phyloP scores from a whole-genome alignment of 108 stramenopile species.

The Skeletonema tropicum region DNA sequence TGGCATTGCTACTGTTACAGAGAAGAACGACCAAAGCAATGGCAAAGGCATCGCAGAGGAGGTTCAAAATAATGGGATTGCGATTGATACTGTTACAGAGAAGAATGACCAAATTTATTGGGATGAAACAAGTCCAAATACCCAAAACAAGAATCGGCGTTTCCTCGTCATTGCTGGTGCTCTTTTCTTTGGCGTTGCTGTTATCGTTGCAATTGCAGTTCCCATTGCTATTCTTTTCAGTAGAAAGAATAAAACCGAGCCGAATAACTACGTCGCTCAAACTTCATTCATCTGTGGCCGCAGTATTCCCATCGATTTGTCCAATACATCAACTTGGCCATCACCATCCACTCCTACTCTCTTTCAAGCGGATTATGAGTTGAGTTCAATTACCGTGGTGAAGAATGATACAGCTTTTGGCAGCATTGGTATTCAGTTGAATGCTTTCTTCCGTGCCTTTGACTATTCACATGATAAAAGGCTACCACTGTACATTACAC shows the following conservation, averaged over 20 bases:
- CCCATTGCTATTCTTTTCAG: background rate
- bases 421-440: background rate
- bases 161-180: background rate
- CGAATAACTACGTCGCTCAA: background rate
- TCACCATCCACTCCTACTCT: slow-evolving; percentile 1
- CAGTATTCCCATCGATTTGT: background rate
- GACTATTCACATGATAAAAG: slow-evolving; percentile 4
- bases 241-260: background rate
- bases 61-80: too few species aligned
- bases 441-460: slow-evolving; percentile 10
- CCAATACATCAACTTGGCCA: background rate
- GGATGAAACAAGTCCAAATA: background rate
- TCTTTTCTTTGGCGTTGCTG: background rate
- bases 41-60: too few species aligned
- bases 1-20: too few species aligned
- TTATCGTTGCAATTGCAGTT: background rate
- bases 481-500: slow-evolving; percentile 6
- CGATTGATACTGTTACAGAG: too few species aligned
- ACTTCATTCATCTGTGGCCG: background rate
- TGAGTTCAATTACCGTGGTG: background rate
- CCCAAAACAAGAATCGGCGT: background rate
- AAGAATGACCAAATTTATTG: background rate
- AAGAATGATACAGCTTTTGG: background rate
- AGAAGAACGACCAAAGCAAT: too few species aligned
- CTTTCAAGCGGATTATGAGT: background rate